A percentile compares a stretch with the other conserved stretches of the same genome.
Conservation (phyloP, 1,139 yeast genomes). For the Entelexis paramagnoliae region DNA sequence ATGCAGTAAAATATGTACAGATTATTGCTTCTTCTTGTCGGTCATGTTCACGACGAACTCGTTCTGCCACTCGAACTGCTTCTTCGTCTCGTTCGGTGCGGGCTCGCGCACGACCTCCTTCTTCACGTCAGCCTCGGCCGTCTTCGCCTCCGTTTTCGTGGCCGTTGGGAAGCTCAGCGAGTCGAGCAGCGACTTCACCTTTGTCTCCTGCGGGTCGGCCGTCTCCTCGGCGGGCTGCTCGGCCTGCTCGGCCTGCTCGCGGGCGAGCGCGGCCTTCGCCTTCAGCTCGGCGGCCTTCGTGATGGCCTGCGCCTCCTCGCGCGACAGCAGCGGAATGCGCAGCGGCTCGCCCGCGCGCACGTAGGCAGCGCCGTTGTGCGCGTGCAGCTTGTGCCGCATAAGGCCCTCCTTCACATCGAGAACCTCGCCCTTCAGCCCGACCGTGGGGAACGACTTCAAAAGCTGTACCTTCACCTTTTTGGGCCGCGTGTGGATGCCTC, state of each 20-base stretch:
- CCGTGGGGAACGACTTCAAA: conserved; percentile 40
- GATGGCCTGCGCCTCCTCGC: conserved; percentile 21
- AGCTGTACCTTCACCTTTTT: conserved; percentile 60
- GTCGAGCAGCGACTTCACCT: conserved; percentile 20
- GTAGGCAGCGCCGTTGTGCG: conserved; percentile 62
- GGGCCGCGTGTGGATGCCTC: conserved; percentile 23
- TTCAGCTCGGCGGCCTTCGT: conserved; percentile 8
- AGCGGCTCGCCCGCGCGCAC: conserved; percentile 47
- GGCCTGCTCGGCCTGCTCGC: conserved; percentile 4
- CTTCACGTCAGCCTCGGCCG: neutral
- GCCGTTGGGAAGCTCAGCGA: conserved; percentile 20
- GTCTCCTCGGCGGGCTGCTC: neutral
- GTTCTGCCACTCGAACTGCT: conserved; percentile 29
- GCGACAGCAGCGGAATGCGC: conserved; percentile 50
- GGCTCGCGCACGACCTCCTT: conserved; percentile 1
- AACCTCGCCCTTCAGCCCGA: conserved; percentile 47
- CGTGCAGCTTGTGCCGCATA: conserved; percentile 72
- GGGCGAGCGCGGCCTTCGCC: conserved; percentile 7
- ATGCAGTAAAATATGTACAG: neutral
- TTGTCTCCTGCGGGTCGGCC: conserved; percentile 3
- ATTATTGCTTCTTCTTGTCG: conserved; percentile 8
- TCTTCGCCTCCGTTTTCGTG: neutral
- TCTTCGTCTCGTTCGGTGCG: conserved; percentile 2
- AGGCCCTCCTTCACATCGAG: conserved; percentile 67
- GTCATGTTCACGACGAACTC: conserved; percentile 25